Evolutionary conservation across 2,329 filamentous ascomycete species (phyloP), one percentile per base, ranked within the genome.

Genomic region (Diaporthe nobilis): DNA sequence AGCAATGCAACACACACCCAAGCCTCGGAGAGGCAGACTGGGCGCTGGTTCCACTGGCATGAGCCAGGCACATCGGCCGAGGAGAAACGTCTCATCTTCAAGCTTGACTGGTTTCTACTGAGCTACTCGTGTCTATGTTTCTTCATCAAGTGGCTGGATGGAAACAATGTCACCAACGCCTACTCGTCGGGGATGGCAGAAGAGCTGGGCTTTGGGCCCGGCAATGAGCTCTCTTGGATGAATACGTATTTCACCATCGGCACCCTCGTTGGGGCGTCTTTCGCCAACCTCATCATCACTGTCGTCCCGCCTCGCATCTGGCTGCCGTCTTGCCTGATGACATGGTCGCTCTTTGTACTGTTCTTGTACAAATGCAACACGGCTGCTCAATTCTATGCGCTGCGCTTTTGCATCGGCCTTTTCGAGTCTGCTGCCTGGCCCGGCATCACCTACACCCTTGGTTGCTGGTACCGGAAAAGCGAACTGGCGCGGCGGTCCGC

Each of bases 401-500:
- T 92, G 0, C 86, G 90, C 9, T 88, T 91, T 74, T 84, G 90
- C 58, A 85, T 91, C 42, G 90, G 90, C 61, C 80, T 90, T 0
- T 86, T 90, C 55, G 90, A 91, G 80, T 87, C 86, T 10, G 87
- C 88, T 0, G 90, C 90, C 63, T 89, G 87, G 61, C 89, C 90
- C 0, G 68, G 68, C 31, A 71, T 57, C 22, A 57, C 39, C 61
- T 86, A 88, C 61, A 85, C 89, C 31, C 84, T 92, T 9, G 90
- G 88, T 0, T 90, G 86, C 0, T 92, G 90, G 90, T 92, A 92
- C 79, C 88, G 89, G 76, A 88, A 86, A 67, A 86, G 87, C 17
- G 90, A 92, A 78, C 86, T 91, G 57, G 87, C 88, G 0, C 90
- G 89, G 70, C 86, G 90, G 3, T 89, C 90, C 60, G 88, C 86